Base-by-base conservation (phyloP, 106 monocot species). In the Triglochin maritima region DNA sequence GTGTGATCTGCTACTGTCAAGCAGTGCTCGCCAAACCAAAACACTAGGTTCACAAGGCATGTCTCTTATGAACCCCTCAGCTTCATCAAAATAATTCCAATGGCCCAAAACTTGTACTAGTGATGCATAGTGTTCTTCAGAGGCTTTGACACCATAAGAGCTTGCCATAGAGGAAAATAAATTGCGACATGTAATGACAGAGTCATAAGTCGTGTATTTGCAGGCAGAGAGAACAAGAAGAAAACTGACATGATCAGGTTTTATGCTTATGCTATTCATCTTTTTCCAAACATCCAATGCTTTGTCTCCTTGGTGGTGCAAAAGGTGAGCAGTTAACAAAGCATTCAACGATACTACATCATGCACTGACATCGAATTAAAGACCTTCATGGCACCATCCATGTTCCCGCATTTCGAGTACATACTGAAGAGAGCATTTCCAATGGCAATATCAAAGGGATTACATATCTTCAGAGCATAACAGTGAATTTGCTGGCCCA, bases 301-400 rank as follows among this genome's bases (percentile, higher is more conserved):
- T 29, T 72, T 72, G 57, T 92, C 86, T 11, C 96, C 96, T 11
- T 74, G 74, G 1, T 79, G 72, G 42, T 86, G 77, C n/a, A 91
- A 78, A 62, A 98, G 80, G 64, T 84, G 69, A 2, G 80, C 79
- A 6, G 17, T 82, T 67, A 98, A 78, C 71, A 98, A 71, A 42
- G 84, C 75, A 70, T 98, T 98, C 88, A 85, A 88, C n/a, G 96
- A 82, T 5, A 82, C 82, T 16, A 72, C 52, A 53, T 98, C 86
- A 68, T 51, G 76, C 6, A 13, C 54, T 46, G 66, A 69, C 88
- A 98, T 91, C 65, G 59, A 75, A 74, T 74, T 17, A 74, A 98
- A 98, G 63, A 77, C 11, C 29, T 11, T 73, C 17, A 78, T 57
- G 13, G 91, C 80, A 59, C 72, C 65, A 47, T 81, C 81, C 66